Conservation (phyloP, 2,329 filamentous ascomycete species). For the Colletotrichum costaricense region DNA sequence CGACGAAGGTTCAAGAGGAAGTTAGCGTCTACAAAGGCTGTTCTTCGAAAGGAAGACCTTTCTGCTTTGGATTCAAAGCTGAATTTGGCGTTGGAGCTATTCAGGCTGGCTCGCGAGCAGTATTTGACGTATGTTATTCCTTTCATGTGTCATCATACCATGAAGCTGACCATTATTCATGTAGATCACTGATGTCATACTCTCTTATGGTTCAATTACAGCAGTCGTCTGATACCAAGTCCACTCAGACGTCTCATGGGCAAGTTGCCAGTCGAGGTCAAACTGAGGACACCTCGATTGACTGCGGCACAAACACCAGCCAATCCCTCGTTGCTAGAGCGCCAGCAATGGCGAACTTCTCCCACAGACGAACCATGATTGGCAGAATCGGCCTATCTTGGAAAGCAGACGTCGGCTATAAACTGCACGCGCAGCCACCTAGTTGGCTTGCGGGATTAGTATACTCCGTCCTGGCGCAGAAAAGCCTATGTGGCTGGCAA, state of each 20-base stretch:
- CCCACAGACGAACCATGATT: background rate
- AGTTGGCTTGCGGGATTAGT: slow-evolving; percentile 5
- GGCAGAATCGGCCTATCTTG: background rate
- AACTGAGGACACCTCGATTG: background rate
- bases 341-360: background rate
- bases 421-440: background rate
- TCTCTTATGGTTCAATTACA: background rate
- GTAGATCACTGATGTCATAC: background rate
- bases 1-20: slow-evolving; percentile 36
- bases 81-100: slow-evolving; percentile 27
- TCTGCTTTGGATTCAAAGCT: slow-evolving; percentile 36
- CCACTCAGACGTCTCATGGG: background rate
- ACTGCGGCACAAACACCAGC: background rate
- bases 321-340: background rate
- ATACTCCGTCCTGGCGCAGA: slow-evolving; percentile 6
- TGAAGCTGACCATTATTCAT: background rate
- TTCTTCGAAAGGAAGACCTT: slow-evolving; percentile 37
- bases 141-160: too few relatives aligned
- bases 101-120: slow-evolving; percentile 35
- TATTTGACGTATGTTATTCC: slow-evolving; percentile 36
- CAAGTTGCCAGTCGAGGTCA: background rate
- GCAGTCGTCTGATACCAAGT: background rate
- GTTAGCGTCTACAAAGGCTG: slow-evolving; percentile 36
- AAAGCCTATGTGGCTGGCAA: background rate
- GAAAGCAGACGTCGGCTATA: background rate